Percentiles rank a stretch among this genome's conserved stretches.
Evolutionary conservation across 768 basidiomycete species (phyloP).

Genomic region (Termitomyces sp.): DNA sequence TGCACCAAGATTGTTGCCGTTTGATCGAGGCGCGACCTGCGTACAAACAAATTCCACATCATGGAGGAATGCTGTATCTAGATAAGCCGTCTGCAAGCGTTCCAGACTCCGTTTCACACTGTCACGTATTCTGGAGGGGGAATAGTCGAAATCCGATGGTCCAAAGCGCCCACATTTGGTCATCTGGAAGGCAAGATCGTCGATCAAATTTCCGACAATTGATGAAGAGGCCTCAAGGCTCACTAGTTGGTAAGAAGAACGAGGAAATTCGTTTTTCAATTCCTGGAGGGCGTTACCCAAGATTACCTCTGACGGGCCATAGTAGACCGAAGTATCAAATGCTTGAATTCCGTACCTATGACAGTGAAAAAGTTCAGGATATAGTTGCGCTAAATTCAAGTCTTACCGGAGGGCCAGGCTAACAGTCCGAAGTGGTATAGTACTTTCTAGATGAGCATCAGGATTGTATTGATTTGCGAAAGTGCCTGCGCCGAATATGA

Average conservation of each 20-base stretch:
- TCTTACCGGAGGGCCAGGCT: constrained; percentile 71
- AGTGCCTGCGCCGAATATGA: constrained; percentile 70
- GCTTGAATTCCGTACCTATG: constrained; percentile 72
- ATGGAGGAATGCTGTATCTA: constrained; percentile 79
- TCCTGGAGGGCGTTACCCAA: constrained; percentile 60
- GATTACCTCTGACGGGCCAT: constrained; percentile 75
- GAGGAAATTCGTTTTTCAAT: constrained; percentile 65
- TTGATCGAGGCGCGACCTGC: constrained; percentile 37
- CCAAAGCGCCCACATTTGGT: constrained; percentile 86
- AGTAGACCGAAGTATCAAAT: constrained; percentile 80
- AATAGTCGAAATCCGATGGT: constrained; percentile 63
- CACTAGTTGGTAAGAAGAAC: constrained; percentile 72
- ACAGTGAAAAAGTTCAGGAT: not conserved
- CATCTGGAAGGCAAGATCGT: constrained; percentile 39
- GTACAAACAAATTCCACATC: constrained; percentile 77
- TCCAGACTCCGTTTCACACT: constrained; percentile 62
- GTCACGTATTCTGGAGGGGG: constrained; percentile 54
- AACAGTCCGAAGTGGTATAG: constrained; percentile 56
- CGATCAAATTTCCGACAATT: not conserved
- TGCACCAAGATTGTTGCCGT: constrained; percentile 53
- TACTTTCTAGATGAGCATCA: constrained; percentile 49
- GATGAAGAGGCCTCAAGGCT: constrained; percentile 8
- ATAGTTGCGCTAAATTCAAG: not conserved
- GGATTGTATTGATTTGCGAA: constrained; percentile 65
- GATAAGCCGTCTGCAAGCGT: constrained; percentile 68